Base-by-base conservation (phyloP, 192 early-diverging fungal genomes). In the Lobosporangium transversale region DNA sequence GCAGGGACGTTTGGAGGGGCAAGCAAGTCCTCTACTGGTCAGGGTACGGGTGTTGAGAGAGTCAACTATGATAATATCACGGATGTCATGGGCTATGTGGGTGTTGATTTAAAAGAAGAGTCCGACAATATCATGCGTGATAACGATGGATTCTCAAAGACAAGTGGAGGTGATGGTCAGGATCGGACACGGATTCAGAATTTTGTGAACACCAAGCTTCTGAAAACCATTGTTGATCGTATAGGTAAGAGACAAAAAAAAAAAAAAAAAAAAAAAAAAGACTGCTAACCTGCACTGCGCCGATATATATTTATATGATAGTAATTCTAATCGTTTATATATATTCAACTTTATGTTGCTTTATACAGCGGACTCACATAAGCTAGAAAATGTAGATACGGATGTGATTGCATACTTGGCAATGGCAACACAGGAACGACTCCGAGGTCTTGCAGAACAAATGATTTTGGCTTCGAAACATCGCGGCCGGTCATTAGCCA, bases 21-120 rank as follows among this genome's bases (percentile, higher is more conserved):
- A 2, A 29, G 60, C 18, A 53, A 33, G 11, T 50, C 70, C 17
- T 40, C 59, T n/a, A n/a, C n/a, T n/a, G n/a, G n/a, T n/a, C n/a
- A n/a, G 4, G 53, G 51, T 6, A 49, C 62, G 26, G 55, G 43
- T 24, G 64, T 53, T 12, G 73, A 83, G 42, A 78, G 67, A 29
- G 79, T 79, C 53, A 81, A 83, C 36, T 85, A 80, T 60, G 86
- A 89, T 27, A 82, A 80, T 35, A 66, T 93, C 2, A 86, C 88
- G n/a, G 92, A 94, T 63, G 90, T 94, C 18, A 91, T 94, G 80
- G 87, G 88, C 8, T 94, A 91, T 71, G 86, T 90, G 8, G 92
- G 91, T 15, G 86, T 94, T 24, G 91, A 94, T 76, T 82, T 94
- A 24, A 85, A 85, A 47, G 91, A 87, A 51, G 84, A 88, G 64